Evolutionary conservation across 371 early-diverging fungal genomes (phyloP).

Genomic region (Blakeslea trispora): DNA sequence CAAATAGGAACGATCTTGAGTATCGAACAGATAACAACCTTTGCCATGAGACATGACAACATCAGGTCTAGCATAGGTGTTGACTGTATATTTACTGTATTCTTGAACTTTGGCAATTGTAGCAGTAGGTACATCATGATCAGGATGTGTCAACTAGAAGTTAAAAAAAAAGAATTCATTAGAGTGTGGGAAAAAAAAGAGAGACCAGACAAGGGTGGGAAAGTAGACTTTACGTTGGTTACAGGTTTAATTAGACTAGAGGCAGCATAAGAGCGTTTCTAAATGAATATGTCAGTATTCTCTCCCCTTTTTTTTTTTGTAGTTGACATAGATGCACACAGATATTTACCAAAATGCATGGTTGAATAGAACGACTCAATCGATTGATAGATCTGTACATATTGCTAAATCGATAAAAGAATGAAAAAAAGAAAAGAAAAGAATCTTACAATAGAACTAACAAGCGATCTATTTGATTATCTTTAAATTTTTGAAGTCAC

Average conservation of each 20-base stretch:
- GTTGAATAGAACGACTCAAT: not conserved
- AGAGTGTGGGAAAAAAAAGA: conserved; percentile 2
- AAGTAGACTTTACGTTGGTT: conserved; percentile 14
- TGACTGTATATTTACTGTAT: conserved; percentile 60
- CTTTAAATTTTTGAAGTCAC: conserved; percentile 1
- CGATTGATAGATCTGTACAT: conserved; percentile 9
- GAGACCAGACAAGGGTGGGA: no score
- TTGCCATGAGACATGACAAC: conserved; percentile 72
- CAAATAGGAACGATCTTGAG: conserved; percentile 66
- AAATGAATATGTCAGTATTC: not conserved
- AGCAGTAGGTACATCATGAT: conserved; percentile 42
- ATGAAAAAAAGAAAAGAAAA: conserved; percentile 1
- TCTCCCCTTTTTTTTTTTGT: no score
- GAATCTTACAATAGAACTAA: no score
- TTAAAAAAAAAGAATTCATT: no score
- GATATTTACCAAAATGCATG: conserved; percentile 6
- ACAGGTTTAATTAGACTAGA: conserved; percentile 23
- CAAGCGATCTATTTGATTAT: not conserved
- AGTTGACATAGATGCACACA: no score
- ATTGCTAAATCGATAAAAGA: not conserved
- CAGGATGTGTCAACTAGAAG: conserved; percentile 54
- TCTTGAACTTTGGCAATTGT: conserved; percentile 44
- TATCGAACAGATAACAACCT: conserved; percentile 76
- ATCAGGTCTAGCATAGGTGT: conserved; percentile 68
- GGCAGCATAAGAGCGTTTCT: conserved; percentile 21